Evolutionary conservation across 352 stramenopile species (phyloP).

Genomic region (Phytophthora hybrid): DNA sequence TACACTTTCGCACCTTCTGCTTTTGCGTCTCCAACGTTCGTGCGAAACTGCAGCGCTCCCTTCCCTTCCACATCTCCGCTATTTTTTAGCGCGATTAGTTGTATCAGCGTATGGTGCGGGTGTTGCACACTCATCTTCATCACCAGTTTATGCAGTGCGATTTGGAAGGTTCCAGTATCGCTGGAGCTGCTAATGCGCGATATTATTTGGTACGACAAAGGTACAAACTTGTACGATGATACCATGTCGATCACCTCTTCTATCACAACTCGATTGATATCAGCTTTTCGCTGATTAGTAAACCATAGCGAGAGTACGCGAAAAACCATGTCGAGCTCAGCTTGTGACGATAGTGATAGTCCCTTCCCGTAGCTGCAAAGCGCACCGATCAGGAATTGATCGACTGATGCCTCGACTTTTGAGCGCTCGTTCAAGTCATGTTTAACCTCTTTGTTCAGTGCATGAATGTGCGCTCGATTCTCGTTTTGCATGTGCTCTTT

Average conservation of each 20-base stretch:
- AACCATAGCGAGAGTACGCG: conserved; percentile 96
- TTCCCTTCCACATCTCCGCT: conserved; percentile 90
- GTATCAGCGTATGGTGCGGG: conserved; percentile 96
- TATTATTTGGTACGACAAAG: conserved; percentile 98
- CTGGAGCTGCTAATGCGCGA: conserved; percentile 89
- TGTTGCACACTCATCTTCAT: conserved; percentile 95
- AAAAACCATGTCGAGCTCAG: conserved; percentile 93
- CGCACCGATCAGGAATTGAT: conserved; percentile 88
- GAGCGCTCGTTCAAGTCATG: conserved; percentile 90
- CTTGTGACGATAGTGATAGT: conserved; percentile 57
- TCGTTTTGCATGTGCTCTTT: conserved; percentile 57
- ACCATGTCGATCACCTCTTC: conserved; percentile 83
- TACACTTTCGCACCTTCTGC: conserved; percentile 69
- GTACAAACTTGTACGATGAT: conserved; percentile 96
- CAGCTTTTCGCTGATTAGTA: conserved; percentile 77
- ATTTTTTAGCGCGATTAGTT: conserved; percentile 96
- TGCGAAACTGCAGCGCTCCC: conserved; percentile 76
- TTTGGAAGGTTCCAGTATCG: conserved; percentile 74
- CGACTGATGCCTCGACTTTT: conserved; percentile 86
- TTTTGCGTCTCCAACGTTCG: conserved; percentile 85
- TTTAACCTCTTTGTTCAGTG: conserved; percentile 86
- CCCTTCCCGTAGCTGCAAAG: conserved; percentile 89
- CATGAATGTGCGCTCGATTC: conserved; percentile 76
- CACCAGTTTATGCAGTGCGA: conserved; percentile 89
- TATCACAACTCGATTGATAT: conserved; percentile 88